phyloP scores from a whole-genome alignment of 2,329 filamentous ascomycete genomes.

The Zasmidium citrigriseum region DNA sequence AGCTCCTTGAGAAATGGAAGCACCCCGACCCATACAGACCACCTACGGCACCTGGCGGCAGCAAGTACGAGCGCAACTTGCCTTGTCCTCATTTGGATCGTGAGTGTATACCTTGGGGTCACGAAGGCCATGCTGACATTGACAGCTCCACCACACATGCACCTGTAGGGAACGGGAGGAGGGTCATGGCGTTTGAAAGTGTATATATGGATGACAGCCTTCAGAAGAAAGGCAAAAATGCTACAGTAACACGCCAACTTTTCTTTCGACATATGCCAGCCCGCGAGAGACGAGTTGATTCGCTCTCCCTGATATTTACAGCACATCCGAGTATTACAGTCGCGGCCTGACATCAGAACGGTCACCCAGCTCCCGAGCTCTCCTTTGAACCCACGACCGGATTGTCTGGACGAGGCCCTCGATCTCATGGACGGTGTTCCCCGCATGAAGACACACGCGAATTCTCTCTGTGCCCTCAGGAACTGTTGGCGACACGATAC shows the following conservation, averaged over 20 bases:
- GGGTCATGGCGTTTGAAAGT: conserved; percentile 6
- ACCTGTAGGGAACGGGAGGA: conserved; percentile 34
- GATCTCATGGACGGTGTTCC: conserved; percentile 61
- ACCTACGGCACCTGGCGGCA: conserved; percentile 92
- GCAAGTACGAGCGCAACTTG: conserved; percentile 94
- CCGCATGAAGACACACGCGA: conserved; percentile 67
- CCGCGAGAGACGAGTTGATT: no score
- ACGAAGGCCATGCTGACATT: conserved; percentile 6
- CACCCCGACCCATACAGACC: conserved; percentile 91
- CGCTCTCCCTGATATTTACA: no score
- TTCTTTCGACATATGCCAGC: background rate
- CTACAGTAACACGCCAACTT: background rate
- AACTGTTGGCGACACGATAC: conserved; percentile 70
- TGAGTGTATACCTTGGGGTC: conserved; percentile 50
- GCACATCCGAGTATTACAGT: conserved; percentile 5
- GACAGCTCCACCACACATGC: conserved; percentile 54
- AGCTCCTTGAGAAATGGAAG: conserved; percentile 89
- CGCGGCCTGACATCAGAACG: conserved; percentile 7
- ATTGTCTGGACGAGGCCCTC: conserved; percentile 54
- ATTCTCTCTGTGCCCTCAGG: conserved; percentile 64
- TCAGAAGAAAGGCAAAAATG: background rate
- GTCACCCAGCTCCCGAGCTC: conserved; percentile 10
- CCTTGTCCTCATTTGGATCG: conserved; percentile 77
- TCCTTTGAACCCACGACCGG: conserved; percentile 47
- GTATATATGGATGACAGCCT: conserved; percentile 7